These are phyloP conservation scores for Kwoniella sp. DNA, from an alignment of 768 basidiomycete species.

Conservation along the genomic window DNA sequence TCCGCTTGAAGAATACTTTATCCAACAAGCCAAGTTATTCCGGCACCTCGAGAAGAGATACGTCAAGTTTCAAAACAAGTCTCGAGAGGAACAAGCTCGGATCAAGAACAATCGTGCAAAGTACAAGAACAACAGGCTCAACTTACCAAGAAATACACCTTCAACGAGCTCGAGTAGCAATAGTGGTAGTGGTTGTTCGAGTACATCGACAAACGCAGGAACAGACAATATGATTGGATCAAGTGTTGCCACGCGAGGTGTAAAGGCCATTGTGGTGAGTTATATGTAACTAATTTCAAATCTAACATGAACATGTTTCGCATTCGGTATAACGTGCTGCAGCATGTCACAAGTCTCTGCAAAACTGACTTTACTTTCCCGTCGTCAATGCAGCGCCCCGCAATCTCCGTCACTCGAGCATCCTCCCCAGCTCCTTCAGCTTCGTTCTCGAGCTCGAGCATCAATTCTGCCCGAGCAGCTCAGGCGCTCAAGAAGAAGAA, in stretches of 20 bases:
- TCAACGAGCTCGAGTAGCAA: no score
- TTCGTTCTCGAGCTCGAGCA: slow-evolving; percentile 14
- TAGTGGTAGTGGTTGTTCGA: neutral
- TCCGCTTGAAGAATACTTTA: slow-evolving; percentile 38
- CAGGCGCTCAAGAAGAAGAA: slow-evolving; percentile 29
- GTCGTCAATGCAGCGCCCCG: slow-evolving; percentile 9
- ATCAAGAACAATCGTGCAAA: slow-evolving; percentile 18
- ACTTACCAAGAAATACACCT: no score
- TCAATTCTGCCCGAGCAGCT: slow-evolving; percentile 9
- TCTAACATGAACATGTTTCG: no score
- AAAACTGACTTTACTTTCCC: no score
- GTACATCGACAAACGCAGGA: neutral
- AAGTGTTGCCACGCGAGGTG: slow-evolving; percentile 6
- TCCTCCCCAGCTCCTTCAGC: slow-evolving; percentile 10
- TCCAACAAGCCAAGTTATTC: slow-evolving; percentile 41
- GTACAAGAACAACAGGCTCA: slow-evolving; percentile 9
- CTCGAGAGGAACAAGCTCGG: slow-evolving; percentile 27
- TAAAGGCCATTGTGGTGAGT: slow-evolving; percentile 1
- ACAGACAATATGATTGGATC: slow-evolving; percentile 20
- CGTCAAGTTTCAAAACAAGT: slow-evolving; percentile 32
- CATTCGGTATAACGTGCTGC: no score
- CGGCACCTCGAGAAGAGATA: slow-evolving; percentile 33
- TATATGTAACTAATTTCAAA: no score
- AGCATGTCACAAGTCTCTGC: no score
- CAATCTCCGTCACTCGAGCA: slow-evolving; percentile 6